Base-by-base conservation (phyloP, 1,284 basidiomycete genomes). In the Meira nashicola region DNA sequence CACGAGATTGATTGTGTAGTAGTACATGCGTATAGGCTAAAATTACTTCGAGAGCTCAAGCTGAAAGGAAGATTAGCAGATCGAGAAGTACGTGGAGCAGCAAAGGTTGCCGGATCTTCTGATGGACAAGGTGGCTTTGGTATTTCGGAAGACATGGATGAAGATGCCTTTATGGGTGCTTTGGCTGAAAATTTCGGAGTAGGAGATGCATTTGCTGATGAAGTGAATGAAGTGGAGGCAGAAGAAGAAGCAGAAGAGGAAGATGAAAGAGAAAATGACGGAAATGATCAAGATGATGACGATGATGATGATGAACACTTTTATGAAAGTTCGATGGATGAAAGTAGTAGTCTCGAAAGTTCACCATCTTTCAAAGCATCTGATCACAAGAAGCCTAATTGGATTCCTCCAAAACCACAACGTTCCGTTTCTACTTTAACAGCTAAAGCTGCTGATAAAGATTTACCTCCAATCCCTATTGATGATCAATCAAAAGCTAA, bases 241-340 rank as follows among this genome's bases (percentile, higher is more conserved):
- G 74, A 71, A 47, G 74, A 74, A 54, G 63, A 65, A n/a, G 70
- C 70, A 50, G 40, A 64, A 37, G 68, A 71, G 48, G 39, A 65
- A 23, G 65, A 66, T 33, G 66, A 66, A 2, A 63, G 60, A 21
- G 70, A 73, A 21, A 69, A 71, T 15, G 67, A 67, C 5, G 61
- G 48, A 25, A 81, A 81, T 37, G 82, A 83, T 14, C 80, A 78
- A 15, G 77, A 80, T 4, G 74, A 78, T 15, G 73, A 59, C 53
- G 25, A 43, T 33, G 56, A 54, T 2, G 23, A 28, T 21, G 57
- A 38, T 68, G 58, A 77, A 79, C 25, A 76, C 78, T 39, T 78
- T 78, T 39, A 73, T 39, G 48, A 43, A 33, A 59, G 56, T 23
- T 55, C 41, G 12, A 48, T 9, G 17, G 55, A 51, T 17, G 60